Evolutionary conservation across 345 rosid species (phyloP), one percentile per base, ranked within the genome.

Genomic region (Gynandropsis gynandra): DNA sequence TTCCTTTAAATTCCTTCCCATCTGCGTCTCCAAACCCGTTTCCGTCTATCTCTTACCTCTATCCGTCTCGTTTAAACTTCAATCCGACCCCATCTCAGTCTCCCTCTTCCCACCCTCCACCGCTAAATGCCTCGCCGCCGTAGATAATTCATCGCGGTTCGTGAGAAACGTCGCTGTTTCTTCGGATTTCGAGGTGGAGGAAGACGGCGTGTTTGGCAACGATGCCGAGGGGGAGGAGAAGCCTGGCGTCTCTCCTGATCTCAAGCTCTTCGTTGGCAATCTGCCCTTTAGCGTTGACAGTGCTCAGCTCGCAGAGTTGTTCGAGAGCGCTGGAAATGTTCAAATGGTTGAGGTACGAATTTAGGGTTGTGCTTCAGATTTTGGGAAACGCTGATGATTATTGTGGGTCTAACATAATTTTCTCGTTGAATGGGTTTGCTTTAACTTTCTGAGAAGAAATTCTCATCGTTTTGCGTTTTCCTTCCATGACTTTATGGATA

Each of bases 191-290:
- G 86, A 74, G 27, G 80, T 76, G 47, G 87, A 92, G 16, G 90
- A 87, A 64, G 93, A 69, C 14, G 62, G 72, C 7, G 47, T 73
- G 39, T 66, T 60, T 42, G 46, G 27, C 9, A 65, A 59, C 10
- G 65, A 61, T 10, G 43, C 61, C 18, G 64, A 78, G 50, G 79
- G 43, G 1, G 76, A 52, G 48, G 77, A 67, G 0, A 75, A 54
- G 17, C 47, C 50, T 53, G 60, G 64, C 5, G 78, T 85, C 77
- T 78, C 97, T 8, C 64, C 76, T 5, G 90, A 87, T 81, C 80
- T 83, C 21, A 85, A 85, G 18, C 72, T 93, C 56, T 93, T 93
- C 66, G 99, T 93, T 34, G 99, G 99, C 53, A 93, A 93, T 63
- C 95, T 93, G 33, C 86, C 99, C 11, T 93, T 93, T 53, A 65